These are phyloP conservation scores for Helicocarpus griseus DNA, from an alignment of 2,329 filamentous ascomycete genomes.

Conservation along the genomic window DNA sequence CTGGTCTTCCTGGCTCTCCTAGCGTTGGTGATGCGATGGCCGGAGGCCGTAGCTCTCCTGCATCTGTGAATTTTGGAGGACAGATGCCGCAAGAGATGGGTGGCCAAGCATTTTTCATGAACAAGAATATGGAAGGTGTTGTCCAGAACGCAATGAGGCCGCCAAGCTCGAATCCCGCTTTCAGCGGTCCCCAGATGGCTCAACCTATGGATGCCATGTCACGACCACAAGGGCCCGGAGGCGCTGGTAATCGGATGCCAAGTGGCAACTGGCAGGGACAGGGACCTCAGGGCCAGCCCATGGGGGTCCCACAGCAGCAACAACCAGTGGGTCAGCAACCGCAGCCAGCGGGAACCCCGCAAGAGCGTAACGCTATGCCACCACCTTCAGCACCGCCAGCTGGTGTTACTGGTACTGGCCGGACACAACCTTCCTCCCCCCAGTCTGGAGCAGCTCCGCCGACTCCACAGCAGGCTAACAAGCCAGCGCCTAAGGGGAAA, in stretches of 20 bases:
- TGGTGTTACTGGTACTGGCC: conserved; percentile 29
- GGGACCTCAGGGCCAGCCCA: conserved; percentile 25
- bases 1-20: conserved; percentile 48
- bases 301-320: conserved; percentile 34
- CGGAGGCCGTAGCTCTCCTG: conserved; percentile 50
- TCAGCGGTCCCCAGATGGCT: conserved; percentile 32
- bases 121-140: conserved; percentile 36
- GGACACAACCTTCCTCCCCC: conserved; percentile 35
- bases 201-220: conserved; percentile 34
- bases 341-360: conserved; percentile 45
- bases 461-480: conserved; percentile 52
- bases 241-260: conserved; percentile 28
- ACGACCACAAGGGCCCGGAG: conserved; percentile 24
- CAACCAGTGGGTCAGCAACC: conserved; percentile 30
- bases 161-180: conserved; percentile 44
- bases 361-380: conserved; percentile 46
- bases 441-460: conserved; percentile 44
- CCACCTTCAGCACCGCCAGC: conserved; percentile 38
- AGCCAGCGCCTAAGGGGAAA: conserved; percentile 49
- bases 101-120: conserved; percentile 30
- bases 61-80: conserved; percentile 46
- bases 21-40: conserved; percentile 48
- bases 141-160: conserved; percentile 48
- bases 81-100: conserved; percentile 42
- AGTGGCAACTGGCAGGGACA: conserved; percentile 37